These are phyloP conservation scores for Colletotrichum spinosum DNA, from an alignment of 2,329 filamentous ascomycete genomes.

Conservation along the genomic window DNA sequence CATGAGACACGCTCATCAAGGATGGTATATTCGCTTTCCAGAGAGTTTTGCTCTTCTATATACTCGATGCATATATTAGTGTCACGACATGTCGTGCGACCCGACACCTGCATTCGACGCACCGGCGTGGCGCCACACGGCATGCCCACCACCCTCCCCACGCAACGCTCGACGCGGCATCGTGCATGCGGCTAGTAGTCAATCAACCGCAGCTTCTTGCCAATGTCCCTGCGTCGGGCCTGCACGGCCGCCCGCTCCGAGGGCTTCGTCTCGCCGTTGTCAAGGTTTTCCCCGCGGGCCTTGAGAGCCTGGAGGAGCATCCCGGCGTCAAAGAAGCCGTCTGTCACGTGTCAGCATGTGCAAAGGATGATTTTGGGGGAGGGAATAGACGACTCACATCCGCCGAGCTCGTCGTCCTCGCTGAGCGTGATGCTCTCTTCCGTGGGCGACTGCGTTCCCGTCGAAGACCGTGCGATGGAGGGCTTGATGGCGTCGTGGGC, in stretches of 20 bases:
- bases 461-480: slow-evolving; percentile 50
- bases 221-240: slow-evolving; percentile 73
- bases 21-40: slow-evolving; percentile 23
- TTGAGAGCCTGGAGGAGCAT: slow-evolving; percentile 93
- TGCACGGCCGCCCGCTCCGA: slow-evolving; percentile 71
- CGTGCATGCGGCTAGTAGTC: slow-evolving; percentile 65
- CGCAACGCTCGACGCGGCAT: too few relatives aligned
- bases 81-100: slow-evolving; percentile 6
- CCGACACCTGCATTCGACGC: background rate
- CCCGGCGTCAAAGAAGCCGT: slow-evolving; percentile 97
- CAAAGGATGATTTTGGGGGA: background rate
- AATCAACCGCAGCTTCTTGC: slow-evolving; percentile 77
- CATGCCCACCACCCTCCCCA: background rate
- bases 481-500: slow-evolving; percentile 60
- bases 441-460: slow-evolving; percentile 68
- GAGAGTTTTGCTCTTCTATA: slow-evolving; percentile 7
- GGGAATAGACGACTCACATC: slow-evolving; percentile 75
- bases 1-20: background rate
- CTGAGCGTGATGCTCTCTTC: slow-evolving; percentile 79
- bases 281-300: slow-evolving; percentile 69
- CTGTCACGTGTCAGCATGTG: slow-evolving; percentile 60
- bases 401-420: slow-evolving; percentile 90
- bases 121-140: background rate
- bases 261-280: slow-evolving; percentile 63
- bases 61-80: background rate